These are phyloP conservation scores for Verticillium alfalfae DNA, from an alignment of 2,329 filamentous ascomycete species.

Conservation along the genomic window DNA sequence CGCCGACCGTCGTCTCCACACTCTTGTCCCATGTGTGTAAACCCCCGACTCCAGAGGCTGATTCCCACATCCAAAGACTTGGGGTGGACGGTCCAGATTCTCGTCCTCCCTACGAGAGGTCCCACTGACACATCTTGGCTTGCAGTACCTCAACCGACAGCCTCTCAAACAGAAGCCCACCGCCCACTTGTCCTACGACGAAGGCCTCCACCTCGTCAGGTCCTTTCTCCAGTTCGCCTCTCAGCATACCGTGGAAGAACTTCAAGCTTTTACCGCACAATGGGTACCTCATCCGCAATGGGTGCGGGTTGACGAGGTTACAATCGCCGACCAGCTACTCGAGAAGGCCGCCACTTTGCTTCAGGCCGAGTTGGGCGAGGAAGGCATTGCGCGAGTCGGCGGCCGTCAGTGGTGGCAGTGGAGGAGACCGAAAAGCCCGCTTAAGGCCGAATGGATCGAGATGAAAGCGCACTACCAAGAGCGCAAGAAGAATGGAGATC, in stretches of 20 bases:
- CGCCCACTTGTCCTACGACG: conserved; percentile 87
- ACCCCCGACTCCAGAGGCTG: neutral
- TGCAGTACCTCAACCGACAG: conserved; percentile 76
- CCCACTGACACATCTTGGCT: neutral
- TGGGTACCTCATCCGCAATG: conserved; percentile 87
- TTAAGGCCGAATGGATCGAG: conserved; percentile 93
- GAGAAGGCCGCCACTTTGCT: conserved; percentile 61
- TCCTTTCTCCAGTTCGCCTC: conserved; percentile 81
- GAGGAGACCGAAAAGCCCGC: conserved; percentile 59
- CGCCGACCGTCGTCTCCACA: conserved; percentile 82
- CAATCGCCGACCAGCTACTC: conserved; percentile 60
- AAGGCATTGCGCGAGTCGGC: conserved; percentile 70
- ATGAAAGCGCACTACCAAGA: conserved; percentile 79
- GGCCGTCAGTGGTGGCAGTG: conserved; percentile 88
- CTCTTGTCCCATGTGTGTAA: conserved; percentile 73
- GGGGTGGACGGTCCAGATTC: neutral
- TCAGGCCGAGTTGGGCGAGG: conserved; percentile 67
- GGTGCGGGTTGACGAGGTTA: conserved; percentile 71
- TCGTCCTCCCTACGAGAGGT: neutral
- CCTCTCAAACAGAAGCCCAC: conserved; percentile 74
- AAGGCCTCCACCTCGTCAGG: conserved; percentile 82
- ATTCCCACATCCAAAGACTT: neutral
- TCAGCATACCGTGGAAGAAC: conserved; percentile 84
- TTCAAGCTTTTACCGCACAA: conserved; percentile 87
- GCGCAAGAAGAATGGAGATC: conserved; percentile 55